These are phyloP conservation scores for Mycocentrospora acerina DNA, from an alignment of 2,329 filamentous ascomycete species.

Conservation along the genomic window DNA sequence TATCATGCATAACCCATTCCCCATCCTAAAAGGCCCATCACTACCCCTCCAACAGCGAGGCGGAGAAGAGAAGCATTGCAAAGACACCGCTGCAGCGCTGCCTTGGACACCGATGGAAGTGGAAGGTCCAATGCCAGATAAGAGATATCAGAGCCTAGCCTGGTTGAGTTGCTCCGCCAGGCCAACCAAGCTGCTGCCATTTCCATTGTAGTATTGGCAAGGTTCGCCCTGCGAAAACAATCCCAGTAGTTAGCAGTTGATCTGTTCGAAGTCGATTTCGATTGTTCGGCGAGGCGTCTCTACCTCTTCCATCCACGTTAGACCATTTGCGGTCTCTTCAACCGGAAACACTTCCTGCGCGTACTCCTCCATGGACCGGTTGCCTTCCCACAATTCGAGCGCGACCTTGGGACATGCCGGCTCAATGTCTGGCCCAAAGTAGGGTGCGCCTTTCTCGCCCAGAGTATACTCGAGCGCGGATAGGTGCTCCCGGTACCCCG, in stretches of 20 bases:
- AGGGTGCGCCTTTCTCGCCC: constrained; percentile 60
- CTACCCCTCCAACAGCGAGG: too few relatives aligned
- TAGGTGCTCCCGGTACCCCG: constrained; percentile 86
- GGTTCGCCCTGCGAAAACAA: constrained; percentile 33
- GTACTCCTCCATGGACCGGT: constrained; percentile 89
- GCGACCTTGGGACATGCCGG: constrained; percentile 69
- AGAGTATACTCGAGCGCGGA: constrained; percentile 64
- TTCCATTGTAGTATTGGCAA: constrained; percentile 24
- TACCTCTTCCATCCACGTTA: constrained; percentile 81
- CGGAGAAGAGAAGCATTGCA: constrained; percentile 12
- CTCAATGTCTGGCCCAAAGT: constrained; percentile 63
- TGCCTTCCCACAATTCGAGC: constrained; percentile 85
- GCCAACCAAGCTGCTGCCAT: constrained; percentile 22
- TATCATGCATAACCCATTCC: background rate
- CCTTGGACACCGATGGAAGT: constrained; percentile 22
- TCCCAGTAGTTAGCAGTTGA: constrained; percentile 39
- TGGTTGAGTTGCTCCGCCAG: constrained; percentile 38
- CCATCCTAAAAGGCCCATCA: too few relatives aligned
- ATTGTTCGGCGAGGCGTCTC: constrained; percentile 40
- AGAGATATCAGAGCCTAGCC: constrained; percentile 31
- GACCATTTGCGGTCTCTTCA: constrained; percentile 90
- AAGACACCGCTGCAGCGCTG: constrained; percentile 23
- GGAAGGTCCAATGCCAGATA: constrained; percentile 13
- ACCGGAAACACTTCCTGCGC: constrained; percentile 90
- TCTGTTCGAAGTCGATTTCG: constrained; percentile 38